These are phyloP conservation scores for Diaporthe eres DNA, from an alignment of 2,329 filamentous ascomycete genomes.

Conservation along the genomic window DNA sequence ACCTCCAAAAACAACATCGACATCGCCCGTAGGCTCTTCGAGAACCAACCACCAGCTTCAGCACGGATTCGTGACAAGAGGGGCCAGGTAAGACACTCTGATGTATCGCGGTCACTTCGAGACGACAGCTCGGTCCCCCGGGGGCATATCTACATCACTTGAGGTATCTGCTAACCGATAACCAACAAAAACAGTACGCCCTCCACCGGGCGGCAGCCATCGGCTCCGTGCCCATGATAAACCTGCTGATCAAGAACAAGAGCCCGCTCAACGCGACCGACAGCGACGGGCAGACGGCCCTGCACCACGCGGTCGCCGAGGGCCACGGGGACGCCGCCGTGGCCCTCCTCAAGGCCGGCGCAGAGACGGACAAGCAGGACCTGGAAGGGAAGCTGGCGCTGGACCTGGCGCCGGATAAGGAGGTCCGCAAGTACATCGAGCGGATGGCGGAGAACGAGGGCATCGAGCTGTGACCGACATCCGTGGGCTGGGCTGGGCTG, in stretches of 20 bases:
- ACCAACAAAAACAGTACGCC: slow-evolving; percentile 70
- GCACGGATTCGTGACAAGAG: slow-evolving; percentile 86
- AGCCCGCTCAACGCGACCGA: slow-evolving; percentile 91
- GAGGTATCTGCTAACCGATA: not conserved
- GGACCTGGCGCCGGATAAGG: slow-evolving; percentile 87
- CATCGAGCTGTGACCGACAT: slow-evolving; percentile 67
- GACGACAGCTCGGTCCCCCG: not conserved
- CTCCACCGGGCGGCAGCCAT: slow-evolving; percentile 93
- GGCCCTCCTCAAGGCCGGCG: slow-evolving; percentile 85
- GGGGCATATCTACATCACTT: not conserved
- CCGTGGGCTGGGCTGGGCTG: too few relatives aligned
- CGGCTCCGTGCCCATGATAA: slow-evolving; percentile 89
- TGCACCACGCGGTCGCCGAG: slow-evolving; percentile 90
- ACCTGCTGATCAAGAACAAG: slow-evolving; percentile 79
- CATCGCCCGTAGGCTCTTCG: slow-evolving; percentile 82
- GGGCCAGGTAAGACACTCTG: slow-evolving; percentile 62
- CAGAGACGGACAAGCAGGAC: slow-evolving; percentile 85
- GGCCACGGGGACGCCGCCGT: slow-evolving; percentile 86
- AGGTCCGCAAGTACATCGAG: slow-evolving; percentile 83
- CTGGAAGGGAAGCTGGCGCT: slow-evolving; percentile 79
- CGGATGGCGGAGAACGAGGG: slow-evolving; percentile 87
- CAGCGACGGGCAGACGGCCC: slow-evolving; percentile 84
- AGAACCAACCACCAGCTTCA: slow-evolving; percentile 77
- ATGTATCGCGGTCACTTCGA: not conserved
- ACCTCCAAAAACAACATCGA: slow-evolving; percentile 92